Percentiles rank a stretch among this genome's conserved stretches.
Conservation (phyloP, 345 rosid species). For the Carallia pectinifolia region DNA sequence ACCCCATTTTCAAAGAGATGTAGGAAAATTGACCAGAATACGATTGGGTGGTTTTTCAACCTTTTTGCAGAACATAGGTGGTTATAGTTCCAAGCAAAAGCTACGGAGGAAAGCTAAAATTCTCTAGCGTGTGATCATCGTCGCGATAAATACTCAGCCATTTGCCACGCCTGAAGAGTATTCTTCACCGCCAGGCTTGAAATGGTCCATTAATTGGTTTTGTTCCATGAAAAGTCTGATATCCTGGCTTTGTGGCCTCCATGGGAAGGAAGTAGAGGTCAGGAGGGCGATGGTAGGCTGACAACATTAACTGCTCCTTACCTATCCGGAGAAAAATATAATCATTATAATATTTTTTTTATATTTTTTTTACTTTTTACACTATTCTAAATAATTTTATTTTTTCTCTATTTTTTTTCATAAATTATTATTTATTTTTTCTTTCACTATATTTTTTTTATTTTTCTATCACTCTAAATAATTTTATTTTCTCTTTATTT, state of each 20-base stretch:
- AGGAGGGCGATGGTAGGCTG: constrained; percentile 80
- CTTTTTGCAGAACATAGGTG: not conserved
- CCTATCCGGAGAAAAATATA: constrained; percentile 73
- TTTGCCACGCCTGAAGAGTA: constrained; percentile 71
- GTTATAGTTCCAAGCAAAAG: not conserved
- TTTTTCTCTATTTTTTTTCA: too few relatives aligned
- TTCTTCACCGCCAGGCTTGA: constrained; percentile 82
- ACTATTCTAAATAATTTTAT: too few relatives aligned
- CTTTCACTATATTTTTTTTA: too few relatives aligned
- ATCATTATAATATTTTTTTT: too few relatives aligned
- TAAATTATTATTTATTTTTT: too few relatives aligned
- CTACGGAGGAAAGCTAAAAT: not conserved
- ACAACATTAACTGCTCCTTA: constrained; percentile 76
- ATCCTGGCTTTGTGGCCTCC: constrained; percentile 85
- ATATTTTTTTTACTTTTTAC: too few relatives aligned
- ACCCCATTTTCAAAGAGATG: too few relatives aligned
- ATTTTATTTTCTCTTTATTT: too few relatives aligned
- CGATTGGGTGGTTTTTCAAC: too few relatives aligned
- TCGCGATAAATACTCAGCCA: constrained; percentile 66
- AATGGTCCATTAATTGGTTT: constrained; percentile 66
- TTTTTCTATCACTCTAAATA: too few relatives aligned
- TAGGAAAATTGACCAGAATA: too few relatives aligned
- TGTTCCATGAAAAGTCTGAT: constrained; percentile 85
- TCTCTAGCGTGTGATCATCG: constrained; percentile 18
- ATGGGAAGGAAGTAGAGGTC: constrained; percentile 74